These are phyloP conservation scores for Parathielavia appendiculata DNA, from an alignment of 495 filamentous ascomycete genomes.

Conservation along the genomic window DNA sequence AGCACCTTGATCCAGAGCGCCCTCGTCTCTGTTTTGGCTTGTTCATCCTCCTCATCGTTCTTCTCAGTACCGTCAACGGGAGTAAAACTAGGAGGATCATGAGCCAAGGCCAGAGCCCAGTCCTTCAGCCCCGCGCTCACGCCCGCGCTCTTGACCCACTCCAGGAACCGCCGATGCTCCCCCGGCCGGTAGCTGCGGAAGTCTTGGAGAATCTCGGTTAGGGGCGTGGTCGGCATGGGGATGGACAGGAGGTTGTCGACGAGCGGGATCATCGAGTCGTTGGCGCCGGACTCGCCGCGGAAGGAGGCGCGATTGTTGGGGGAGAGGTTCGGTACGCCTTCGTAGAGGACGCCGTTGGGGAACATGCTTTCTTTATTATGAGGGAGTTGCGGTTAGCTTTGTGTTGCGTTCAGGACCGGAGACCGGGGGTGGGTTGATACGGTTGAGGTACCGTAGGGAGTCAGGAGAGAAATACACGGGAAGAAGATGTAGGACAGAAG, in stretches of 20 bases:
- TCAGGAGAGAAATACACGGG: no score
- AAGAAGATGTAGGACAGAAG: no score
- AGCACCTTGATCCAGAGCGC: conserved; percentile 63
- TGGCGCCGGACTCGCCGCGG: conserved; percentile 84
- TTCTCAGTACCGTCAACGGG: conserved; percentile 25
- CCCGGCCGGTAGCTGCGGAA: conserved; percentile 80
- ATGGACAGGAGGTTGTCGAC: conserved; percentile 78
- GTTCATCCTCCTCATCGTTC: conserved; percentile 20
- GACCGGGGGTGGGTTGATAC: no score
- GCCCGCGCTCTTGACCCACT: conserved; percentile 57
- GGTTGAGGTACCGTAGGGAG: no score
- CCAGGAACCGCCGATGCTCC: conserved; percentile 79
- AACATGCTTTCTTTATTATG: conserved; percentile 65
- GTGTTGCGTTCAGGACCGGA: no score
- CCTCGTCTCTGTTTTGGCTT: conserved; percentile 36
- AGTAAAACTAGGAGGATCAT: no score
- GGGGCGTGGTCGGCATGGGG: conserved; percentile 73
- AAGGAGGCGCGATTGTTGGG: conserved; percentile 63
- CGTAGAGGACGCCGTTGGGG: conserved; percentile 80
- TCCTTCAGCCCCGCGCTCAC: conserved; percentile 53
- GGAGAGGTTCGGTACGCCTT: conserved; percentile 67
- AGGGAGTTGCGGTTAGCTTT: no score
- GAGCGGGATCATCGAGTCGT: conserved; percentile 82
- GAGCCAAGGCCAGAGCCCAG: conserved; percentile 51
- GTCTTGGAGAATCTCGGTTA: conserved; percentile 78